Base-by-base conservation (phyloP, 768 basidiomycete species). In the Exidia glandulosa region DNA sequence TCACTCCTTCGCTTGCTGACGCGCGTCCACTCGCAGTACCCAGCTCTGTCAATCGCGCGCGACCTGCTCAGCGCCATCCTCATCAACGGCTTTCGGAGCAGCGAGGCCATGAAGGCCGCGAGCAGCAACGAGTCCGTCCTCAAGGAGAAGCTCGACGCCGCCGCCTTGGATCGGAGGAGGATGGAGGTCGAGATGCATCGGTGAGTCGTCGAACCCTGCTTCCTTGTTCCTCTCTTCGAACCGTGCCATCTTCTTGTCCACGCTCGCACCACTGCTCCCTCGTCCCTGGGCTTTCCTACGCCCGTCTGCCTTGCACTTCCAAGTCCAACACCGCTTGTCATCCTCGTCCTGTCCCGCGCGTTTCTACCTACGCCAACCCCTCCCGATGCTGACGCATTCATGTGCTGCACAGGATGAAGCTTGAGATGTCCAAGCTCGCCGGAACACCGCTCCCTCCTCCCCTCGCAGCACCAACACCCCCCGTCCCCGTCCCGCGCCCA, bases 31-130 rank as follows among this genome's bases (percentile, higher is more conserved):
- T 7, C 54, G 1, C 69, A 88, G 85, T 75, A 79, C 61, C 79
- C 84, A 65, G 83, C 88, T 31, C 81, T 91, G 55, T 76, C 82
- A 65, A 77, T 91, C 66, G 88, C 87, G 74, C 84, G 87, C 65
- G 83, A 85, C 56, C 81, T 91, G 55, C 77, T 91, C 69, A 83
- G 85, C 63, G 88, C 88, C 60, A 91, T 91, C 70, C 80, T 91
- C 60, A 81, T 87, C 75, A 91, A 91, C 68, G 86, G 90, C 70
- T 74, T 83, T 56, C 85, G 87, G 65, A 86, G 89, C 73, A 86
- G 85, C 34, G 89, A 91, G 69, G 81, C 83, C 61, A 83, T 79
- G 69, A 87, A 85, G 75, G 71, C 75, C 65, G 81, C 87, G 48
- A 87, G 85, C 72, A 74, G 70, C 60, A 72, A 79, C 58, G 88